Percentiles rank a stretch among this genome's conserved stretches.
Evolutionary conservation across 2,329 filamentous ascomycete genomes (phyloP).

Genomic region (Dothideomycetes sp.): DNA sequence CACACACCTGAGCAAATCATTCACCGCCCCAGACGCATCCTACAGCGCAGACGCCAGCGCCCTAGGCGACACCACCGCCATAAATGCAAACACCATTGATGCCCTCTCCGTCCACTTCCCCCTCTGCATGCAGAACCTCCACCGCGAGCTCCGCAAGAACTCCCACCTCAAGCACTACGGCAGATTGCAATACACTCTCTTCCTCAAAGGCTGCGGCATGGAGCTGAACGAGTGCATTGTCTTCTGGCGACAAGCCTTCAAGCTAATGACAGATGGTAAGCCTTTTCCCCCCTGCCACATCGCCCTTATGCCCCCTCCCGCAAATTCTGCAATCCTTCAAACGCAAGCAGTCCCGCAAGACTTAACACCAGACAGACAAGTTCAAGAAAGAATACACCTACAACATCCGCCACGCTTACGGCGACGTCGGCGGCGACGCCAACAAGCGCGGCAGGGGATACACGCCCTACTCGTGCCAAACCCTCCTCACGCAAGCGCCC

Average conservation of each 20-base stretch:
- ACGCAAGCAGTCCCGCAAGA: too few relatives aligned
- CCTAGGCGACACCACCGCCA: conserved; percentile 55
- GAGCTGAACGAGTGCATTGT: conserved; percentile 81
- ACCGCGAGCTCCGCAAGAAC: conserved; percentile 74
- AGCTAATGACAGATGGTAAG: conserved; percentile 61
- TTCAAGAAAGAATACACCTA: conserved; percentile 98
- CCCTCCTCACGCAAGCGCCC: conserved; percentile 80
- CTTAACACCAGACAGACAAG: too few relatives aligned
- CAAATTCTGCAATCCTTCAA: too few relatives aligned
- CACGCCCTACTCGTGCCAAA: conserved; percentile 86
- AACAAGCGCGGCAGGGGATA: conserved; percentile 83
- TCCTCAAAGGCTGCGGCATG: conserved; percentile 90
- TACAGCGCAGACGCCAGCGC: conserved; percentile 55
- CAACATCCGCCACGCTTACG: conserved; percentile 90
- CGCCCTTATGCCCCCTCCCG: too few relatives aligned
- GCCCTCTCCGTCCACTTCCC: conserved; percentile 72
- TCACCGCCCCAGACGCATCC: conserved; percentile 77
- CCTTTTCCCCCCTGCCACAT: neutral
- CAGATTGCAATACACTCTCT: conserved; percentile 87
- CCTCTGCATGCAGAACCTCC: conserved; percentile 87
- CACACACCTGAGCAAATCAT: conserved; percentile 84
- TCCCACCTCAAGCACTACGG: conserved; percentile 88
- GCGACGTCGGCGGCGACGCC: conserved; percentile 85
- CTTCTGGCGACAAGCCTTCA: conserved; percentile 85
- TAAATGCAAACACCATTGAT: conserved; percentile 72